These are phyloP conservation scores for Tricholoma flavovirens DNA, from an alignment of 768 basidiomycete species.

Conservation along the genomic window DNA sequence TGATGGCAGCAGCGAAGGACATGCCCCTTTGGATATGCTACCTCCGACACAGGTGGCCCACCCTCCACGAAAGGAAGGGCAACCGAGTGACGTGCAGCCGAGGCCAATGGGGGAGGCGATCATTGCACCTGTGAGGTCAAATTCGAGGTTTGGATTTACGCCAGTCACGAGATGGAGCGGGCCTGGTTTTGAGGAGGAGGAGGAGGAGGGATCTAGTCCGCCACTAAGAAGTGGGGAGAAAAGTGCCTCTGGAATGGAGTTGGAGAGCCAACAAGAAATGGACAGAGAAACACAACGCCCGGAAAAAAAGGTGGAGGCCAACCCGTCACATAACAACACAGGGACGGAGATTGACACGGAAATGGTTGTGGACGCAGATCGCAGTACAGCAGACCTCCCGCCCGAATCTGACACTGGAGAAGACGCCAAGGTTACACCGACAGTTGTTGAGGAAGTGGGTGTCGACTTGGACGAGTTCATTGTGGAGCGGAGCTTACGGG, in stretches of 20 bases:
- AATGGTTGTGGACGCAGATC: neutral
- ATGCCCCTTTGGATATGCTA: slow-evolving; percentile 5
- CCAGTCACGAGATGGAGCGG: neutral
- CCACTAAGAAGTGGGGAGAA: neutral
- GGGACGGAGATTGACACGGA: neutral
- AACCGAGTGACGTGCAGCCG: neutral
- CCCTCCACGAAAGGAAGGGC: neutral
- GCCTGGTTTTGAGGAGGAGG: slow-evolving; percentile 1
- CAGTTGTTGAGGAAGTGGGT: neutral
- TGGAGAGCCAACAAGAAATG: neutral
- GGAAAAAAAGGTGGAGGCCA: neutral
- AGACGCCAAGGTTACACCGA: neutral
- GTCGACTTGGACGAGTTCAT: neutral
- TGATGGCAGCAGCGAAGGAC: neutral
- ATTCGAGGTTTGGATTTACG: slow-evolving; percentile 3
- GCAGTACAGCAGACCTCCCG: too few species aligned
- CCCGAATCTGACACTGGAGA: neutral
- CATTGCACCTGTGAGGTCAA: neutral
- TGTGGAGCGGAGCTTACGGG: neutral
- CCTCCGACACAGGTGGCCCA: neutral
- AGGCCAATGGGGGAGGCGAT: neutral
- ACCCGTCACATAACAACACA: neutral
- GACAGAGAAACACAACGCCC: neutral
- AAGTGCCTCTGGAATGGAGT: neutral
- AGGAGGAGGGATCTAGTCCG: slow-evolving; percentile 3